Evolutionary conservation across 2,329 filamentous ascomycete genomes (phyloP), one percentile per base, ranked within the genome.

Genomic region (Fusarium aywerte): DNA sequence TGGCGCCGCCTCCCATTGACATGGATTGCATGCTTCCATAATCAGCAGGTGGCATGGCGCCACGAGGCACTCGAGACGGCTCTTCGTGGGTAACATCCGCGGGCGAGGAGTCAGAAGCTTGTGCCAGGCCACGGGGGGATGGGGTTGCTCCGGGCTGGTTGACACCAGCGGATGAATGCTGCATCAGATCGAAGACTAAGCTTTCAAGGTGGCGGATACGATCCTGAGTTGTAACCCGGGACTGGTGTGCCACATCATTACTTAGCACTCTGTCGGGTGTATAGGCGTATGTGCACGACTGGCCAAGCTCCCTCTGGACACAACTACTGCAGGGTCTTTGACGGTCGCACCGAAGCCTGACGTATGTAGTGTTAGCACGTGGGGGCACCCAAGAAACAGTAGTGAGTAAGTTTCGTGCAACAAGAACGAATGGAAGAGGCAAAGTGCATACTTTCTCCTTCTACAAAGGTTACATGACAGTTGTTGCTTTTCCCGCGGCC

Each of bases 11-110:
- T 15, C 49, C 55, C 18, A 25, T 70, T 13, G 73, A 49, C 18
- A 25, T 70, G 12, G 73, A 49, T 0, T 67, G 73, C 54, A 81
- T 72, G 42, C 70, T 80, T 0, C 77, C 77, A 20, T 61, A 68
- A 5, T 79, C 76, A 1, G 35, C 40, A 0, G 77, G 73, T 0
- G 56, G 58, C 2, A 39, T 18, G 16, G 38, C 8, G n/a, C n/a
- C n/a, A n/a, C n/a, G n/a, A n/a, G 0, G 16, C 8, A 20, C 5
- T 9, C n/a, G 4, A n/a, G n/a, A 15, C 21, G 44, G 13, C 38
- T 53, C 16, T 13, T 43, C 31, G n/a, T 29, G 27, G 8, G 20
- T 4, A 1, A 2, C 11, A 7, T 13, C 7, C 7, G n/a, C 8
- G 25, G 31, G 6, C 5, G 39, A 25, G 21, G 32, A 43, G 4